Conservation (phyloP, 768 basidiomycete species). For the Termitomyces eurrhizus region DNA sequence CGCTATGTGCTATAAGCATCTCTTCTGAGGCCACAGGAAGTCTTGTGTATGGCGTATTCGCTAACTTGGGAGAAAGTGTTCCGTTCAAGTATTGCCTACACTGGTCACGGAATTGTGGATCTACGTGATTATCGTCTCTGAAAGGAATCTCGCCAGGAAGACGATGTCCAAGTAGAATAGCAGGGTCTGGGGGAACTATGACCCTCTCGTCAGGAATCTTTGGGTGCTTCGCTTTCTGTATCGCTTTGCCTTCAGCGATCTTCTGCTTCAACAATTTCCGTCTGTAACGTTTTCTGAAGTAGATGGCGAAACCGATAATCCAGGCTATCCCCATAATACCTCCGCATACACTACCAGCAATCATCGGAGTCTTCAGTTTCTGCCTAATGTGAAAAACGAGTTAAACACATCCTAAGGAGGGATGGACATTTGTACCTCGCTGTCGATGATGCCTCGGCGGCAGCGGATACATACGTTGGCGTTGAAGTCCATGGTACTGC, state of each 20-base stretch:
- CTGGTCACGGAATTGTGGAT: neutral
- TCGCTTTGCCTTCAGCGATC: slow-evolving; percentile 39
- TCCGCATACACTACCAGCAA: slow-evolving; percentile 58
- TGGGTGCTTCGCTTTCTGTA: slow-evolving; percentile 35
- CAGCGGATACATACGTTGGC: slow-evolving; percentile 9
- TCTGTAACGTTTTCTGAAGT: slow-evolving; percentile 50
- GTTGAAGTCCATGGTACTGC: slow-evolving; percentile 2
- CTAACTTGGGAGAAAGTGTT: neutral
- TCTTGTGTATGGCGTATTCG: slow-evolving; percentile 8
- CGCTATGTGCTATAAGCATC: slow-evolving; percentile 11
- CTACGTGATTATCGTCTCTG: slow-evolving; percentile 10
- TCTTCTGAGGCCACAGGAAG: slow-evolving; percentile 18
- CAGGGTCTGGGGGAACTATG: slow-evolving; percentile 66
- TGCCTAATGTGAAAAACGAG: slow-evolving; percentile 28
- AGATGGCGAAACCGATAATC: slow-evolving; percentile 53
- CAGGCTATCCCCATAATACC: slow-evolving; percentile 46
- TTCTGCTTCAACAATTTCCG: slow-evolving; percentile 42
- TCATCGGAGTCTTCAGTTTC: slow-evolving; percentile 54
- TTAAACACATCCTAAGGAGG: neutral
- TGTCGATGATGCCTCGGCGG: slow-evolving; percentile 5
- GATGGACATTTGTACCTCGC: slow-evolving; percentile 8
- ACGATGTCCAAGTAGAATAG: slow-evolving; percentile 48
- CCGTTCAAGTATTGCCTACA: slow-evolving; percentile 2
- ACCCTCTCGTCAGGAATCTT: slow-evolving; percentile 39
- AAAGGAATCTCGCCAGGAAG: slow-evolving; percentile 34